Conservation (phyloP, 371 early-diverging fungal genomes). For the Mucor irregularis region DNA sequence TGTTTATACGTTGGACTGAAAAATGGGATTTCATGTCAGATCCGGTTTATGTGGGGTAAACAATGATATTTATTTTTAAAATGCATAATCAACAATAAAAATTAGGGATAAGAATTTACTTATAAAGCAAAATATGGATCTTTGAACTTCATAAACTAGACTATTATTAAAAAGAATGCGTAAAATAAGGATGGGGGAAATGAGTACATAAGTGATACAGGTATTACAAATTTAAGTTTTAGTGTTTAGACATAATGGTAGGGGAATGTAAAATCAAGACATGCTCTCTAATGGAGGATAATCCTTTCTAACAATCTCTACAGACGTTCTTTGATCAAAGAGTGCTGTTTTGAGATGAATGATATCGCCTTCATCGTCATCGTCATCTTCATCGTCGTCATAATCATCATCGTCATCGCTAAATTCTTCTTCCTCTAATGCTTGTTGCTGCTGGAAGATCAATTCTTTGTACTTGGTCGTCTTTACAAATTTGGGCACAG, state of each 20-base stretch:
- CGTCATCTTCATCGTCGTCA: constrained; percentile 10
- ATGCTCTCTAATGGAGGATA: not conserved
- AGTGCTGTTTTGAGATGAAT: constrained; percentile 3
- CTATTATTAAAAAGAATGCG: no score
- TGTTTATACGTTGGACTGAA: no score
- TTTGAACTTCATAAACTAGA: no score
- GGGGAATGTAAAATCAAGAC: not conserved
- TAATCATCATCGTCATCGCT: not conserved
- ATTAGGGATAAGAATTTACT: no score
- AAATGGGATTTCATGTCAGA: no score
- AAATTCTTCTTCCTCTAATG: not conserved
- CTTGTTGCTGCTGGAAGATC: constrained; percentile 8
- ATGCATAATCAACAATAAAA: no score
- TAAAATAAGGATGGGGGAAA: no score
- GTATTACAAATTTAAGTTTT: no score
- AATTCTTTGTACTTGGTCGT: constrained; percentile 59
- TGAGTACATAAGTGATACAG: no score
- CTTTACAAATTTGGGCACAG: constrained; percentile 73
- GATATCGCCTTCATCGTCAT: not conserved
- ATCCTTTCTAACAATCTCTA: constrained; percentile 1
- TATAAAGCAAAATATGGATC: no score
- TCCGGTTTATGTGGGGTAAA: no score
- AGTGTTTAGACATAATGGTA: not conserved
- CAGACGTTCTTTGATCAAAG: constrained; percentile 5
- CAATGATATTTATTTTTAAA: no score